A percentile compares a stretch with the other conserved stretches of the same genome.
phyloP scores from a whole-genome alignment of 1,139 yeast species.

The Scheffersomyces titani region DNA sequence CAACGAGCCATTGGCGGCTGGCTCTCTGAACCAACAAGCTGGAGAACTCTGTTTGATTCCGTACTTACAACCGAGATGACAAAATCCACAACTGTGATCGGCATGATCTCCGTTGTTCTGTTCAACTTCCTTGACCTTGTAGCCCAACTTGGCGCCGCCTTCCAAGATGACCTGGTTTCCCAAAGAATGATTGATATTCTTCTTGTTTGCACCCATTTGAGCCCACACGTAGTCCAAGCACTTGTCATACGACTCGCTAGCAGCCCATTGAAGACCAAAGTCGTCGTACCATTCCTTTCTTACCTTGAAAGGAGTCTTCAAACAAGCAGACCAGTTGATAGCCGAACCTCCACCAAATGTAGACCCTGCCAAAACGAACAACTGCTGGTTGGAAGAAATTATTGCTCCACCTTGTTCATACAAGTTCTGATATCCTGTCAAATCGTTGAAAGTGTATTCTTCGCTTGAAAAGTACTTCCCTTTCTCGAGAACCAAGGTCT shows the following conservation, averaged over 20 bases:
- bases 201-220: slow-evolving; percentile 51
- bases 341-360: slow-evolving; percentile 66
- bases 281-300: slow-evolving; percentile 58
- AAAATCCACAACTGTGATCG: slow-evolving; percentile 51
- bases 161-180: slow-evolving; percentile 49
- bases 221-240: slow-evolving; percentile 51
- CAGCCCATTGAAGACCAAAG: slow-evolving; percentile 52
- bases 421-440: slow-evolving; percentile 35
- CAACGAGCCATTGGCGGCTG: slow-evolving; percentile 49
- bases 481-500: slow-evolving; percentile 53
- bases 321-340: slow-evolving; percentile 63
- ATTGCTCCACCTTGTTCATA: slow-evolving; percentile 46
- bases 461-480: slow-evolving; percentile 46
- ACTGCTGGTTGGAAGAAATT: slow-evolving; percentile 34
- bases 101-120: slow-evolving; percentile 55
- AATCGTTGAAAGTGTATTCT: slow-evolving; percentile 41
- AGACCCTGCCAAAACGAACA: slow-evolving; percentile 52
- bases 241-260: slow-evolving; percentile 43
- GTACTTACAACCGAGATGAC: slow-evolving; percentile 54
- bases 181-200: slow-evolving; percentile 46
- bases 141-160: slow-evolving; percentile 51
- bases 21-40: slow-evolving; percentile 54
- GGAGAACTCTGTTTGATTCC: slow-evolving; percentile 59
- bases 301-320: slow-evolving; percentile 54
- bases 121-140: slow-evolving; percentile 38